A percentile compares a stretch with the other conserved stretches of the same genome.
These are phyloP conservation scores for Micractinium conductrix DNA, from an alignment of 139 green algal species.

Conservation along the genomic window DNA sequence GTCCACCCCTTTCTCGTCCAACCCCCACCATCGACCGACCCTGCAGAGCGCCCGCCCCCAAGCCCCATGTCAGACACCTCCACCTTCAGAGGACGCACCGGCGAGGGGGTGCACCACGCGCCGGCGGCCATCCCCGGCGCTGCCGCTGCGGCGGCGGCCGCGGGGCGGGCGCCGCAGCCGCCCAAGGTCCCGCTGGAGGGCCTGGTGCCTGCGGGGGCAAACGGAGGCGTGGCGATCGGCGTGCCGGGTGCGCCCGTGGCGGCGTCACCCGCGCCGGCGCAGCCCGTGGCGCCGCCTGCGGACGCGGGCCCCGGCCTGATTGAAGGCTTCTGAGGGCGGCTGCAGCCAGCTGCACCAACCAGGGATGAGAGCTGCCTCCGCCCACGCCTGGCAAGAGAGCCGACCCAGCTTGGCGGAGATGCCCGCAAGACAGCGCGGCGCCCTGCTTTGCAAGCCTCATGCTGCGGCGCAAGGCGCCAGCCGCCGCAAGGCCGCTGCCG, in stretches of 20 bases:
- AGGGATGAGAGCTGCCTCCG: too few relatives aligned
- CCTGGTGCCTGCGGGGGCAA: not conserved
- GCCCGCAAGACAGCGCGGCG: not conserved
- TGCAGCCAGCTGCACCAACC: too few relatives aligned
- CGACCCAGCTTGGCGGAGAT: not conserved
- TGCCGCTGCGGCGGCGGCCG: not conserved
- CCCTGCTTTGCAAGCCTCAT: not conserved
- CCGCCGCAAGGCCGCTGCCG: not conserved
- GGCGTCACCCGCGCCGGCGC: not conserved
- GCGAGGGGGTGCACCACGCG: not conserved
- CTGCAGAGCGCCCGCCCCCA: constrained; percentile 3
- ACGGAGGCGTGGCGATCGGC: not conserved
- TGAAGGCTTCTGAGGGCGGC: constrained; percentile 23
- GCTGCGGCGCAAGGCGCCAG: too few relatives aligned
- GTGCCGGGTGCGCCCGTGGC: not conserved
- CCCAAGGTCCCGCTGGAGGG: constrained; percentile 6
- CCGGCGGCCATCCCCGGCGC: not conserved
- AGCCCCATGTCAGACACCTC: not conserved
- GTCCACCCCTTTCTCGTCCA: not conserved
- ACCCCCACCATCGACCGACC: not conserved
- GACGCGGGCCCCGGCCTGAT: not conserved
- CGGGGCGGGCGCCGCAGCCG: not conserved
- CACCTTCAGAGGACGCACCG: not conserved
- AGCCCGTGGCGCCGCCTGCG: not conserved
- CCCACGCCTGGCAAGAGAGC: too few relatives aligned